Evolutionary conservation across 352 stramenopile genomes (phyloP), one percentile per base, ranked within the genome.

Genomic region (Aphanomyces euteiches): DNA sequence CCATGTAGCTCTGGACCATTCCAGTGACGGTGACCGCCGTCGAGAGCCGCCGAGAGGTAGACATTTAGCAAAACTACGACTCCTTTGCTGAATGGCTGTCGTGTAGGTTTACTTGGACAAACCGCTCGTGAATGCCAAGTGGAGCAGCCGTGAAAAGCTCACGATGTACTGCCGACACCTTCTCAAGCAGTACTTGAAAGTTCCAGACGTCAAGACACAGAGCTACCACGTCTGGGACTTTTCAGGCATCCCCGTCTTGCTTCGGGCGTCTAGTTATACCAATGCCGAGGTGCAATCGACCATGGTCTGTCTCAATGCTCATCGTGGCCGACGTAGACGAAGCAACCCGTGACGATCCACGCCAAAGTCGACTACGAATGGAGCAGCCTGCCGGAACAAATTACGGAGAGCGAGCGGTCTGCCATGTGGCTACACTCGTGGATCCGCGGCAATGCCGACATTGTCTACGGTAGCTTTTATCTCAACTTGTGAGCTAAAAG

Each of bases 341-440:
- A 37, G 28, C 39, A 56, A 1, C 77, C 81, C 0, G 68, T 90
- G 54, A 90, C 81, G 8, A 59, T 95, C 3, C 89, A 91, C 48
- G 75, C 89, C 37, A 95, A 93, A 56, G 74, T 83, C 7, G 85
- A 95, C 68, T 83, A 88, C 38, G 74, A 78, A 21, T 72, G 75
- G 7, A 67, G 88, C 0, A 74, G 75, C n/a, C 19, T 88, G 6
- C 69, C 79, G 15, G 87, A 95, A 60, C 78, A 81, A 67, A 63
- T 93, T 21, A 87, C 83, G 15, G 70, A 70, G 1, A 87, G 79
- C 58, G 87, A 95, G 59, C 72, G 79, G 45, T 79, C 79, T 17
- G 76, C 76, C 1, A 81, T 90, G 56, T 92, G 85, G 85, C 67
- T 95, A 1, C 82, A 93, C 71, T 87, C 85, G 4, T 95, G 87